A percentile compares a stretch with the other conserved stretches of the same genome.
phyloP scores from a whole-genome alignment of 2,329 filamentous ascomycete genomes.

The Colletotrichum musicola region DNA sequence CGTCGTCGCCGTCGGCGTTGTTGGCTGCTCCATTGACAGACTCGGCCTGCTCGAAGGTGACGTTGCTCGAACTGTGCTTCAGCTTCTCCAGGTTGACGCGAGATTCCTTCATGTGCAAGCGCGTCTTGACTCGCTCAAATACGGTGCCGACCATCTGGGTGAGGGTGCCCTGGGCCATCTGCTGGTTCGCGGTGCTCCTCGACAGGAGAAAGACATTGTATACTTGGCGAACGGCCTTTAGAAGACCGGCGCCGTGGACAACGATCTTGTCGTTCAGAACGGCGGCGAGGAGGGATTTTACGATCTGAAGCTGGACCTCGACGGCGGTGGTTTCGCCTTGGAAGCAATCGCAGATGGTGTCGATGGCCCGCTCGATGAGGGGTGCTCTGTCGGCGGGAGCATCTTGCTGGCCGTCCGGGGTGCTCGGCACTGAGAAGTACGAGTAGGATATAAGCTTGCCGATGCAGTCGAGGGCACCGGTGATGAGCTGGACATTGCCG shows the following conservation, averaged over 20 bases:
- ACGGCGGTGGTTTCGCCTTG: constrained; percentile 93
- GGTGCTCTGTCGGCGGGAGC: constrained; percentile 73
- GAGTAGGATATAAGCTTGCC: constrained; percentile 99
- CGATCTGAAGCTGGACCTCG: constrained; percentile 96
- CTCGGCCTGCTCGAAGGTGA: constrained; percentile 63
- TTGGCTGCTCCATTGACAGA: constrained; percentile 49
- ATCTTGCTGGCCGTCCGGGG: constrained; percentile 50
- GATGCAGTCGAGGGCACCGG: constrained; percentile 94
- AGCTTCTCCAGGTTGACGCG: constrained; percentile 70
- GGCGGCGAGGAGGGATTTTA: constrained; percentile 94
- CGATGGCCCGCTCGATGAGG: constrained; percentile 96
- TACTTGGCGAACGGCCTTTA: constrained; percentile 97
- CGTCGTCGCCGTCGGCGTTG: constrained; percentile 57
- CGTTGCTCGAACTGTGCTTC: constrained; percentile 65
- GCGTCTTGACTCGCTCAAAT: constrained; percentile 91
- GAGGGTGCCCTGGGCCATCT: constrained; percentile 95
- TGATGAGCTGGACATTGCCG: constrained; percentile 86
- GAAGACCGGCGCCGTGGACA: constrained; percentile 92
- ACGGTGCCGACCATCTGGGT: constrained; percentile 99
- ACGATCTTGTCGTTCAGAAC: constrained; percentile 99
- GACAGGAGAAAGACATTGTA: constrained; percentile 99
- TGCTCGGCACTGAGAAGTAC: constrained; percentile 85
- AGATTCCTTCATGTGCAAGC: constrained; percentile 88
- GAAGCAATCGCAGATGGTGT: constrained; percentile 99
- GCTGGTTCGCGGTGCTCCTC: constrained; percentile 93